These are phyloP conservation scores for Sphaerosporella brunnea DNA, from an alignment of 495 filamentous ascomycete genomes.

Conservation along the genomic window DNA sequence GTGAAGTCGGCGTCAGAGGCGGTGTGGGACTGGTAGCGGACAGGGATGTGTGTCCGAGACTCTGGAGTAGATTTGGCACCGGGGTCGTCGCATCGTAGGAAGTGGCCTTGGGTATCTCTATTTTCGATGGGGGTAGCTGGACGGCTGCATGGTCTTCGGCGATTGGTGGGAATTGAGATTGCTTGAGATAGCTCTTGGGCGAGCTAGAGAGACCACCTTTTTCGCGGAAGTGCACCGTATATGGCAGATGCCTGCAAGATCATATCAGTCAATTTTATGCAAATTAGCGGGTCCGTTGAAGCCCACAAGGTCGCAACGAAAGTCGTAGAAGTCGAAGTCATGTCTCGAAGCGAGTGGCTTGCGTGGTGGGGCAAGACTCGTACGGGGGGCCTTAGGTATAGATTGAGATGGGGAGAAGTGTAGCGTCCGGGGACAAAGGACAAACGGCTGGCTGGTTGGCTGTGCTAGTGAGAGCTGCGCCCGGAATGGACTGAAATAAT, in stretches of 20 bases:
- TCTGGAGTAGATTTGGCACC: conserved; percentile 25
- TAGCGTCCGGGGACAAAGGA: too few relatives aligned
- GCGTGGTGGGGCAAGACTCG: too few relatives aligned
- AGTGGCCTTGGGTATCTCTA: neutral
- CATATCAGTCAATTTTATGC: neutral
- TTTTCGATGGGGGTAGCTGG: neutral
- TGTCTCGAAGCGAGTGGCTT: too few relatives aligned
- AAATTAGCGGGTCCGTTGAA: neutral
- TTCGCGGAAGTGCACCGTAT: conserved; percentile 57
- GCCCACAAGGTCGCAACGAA: conserved; percentile 73
- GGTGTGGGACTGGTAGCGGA: conserved; percentile 15
- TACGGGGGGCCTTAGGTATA: too few relatives aligned
- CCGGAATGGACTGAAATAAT: too few relatives aligned
- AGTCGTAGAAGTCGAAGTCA: too few relatives aligned
- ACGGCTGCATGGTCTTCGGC: neutral
- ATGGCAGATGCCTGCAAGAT: conserved; percentile 57
- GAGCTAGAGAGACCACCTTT: neutral
- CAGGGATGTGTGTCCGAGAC: conserved; percentile 26
- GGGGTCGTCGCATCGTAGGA: conserved; percentile 19
- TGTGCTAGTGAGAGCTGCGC: too few relatives aligned
- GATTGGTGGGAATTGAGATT: neutral
- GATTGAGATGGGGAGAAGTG: too few relatives aligned
- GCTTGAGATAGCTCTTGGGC: neutral
- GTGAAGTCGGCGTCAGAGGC: conserved; percentile 24
- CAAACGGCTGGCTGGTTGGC: too few relatives aligned